Conservation (phyloP, 176 grass and related monocot genomes). For the Juncus effusus region DNA sequence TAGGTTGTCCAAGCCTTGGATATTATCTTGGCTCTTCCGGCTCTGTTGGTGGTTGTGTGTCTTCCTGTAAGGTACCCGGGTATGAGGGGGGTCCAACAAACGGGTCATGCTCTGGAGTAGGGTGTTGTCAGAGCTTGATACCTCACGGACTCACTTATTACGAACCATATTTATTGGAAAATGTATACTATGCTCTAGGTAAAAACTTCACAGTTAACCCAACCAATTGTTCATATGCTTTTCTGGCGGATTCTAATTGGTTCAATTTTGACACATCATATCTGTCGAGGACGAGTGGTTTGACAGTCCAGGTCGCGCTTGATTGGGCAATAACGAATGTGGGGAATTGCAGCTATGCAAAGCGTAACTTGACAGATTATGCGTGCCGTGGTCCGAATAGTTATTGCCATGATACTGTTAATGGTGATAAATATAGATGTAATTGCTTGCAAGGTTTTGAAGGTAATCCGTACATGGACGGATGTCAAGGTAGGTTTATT, state of each 20-base stretch:
- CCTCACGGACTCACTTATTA: background rate
- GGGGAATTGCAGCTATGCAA: slow-evolving; percentile 28
- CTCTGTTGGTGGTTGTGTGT: slow-evolving; percentile 37
- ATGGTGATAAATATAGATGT: slow-evolving; percentile 46
- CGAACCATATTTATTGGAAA: background rate
- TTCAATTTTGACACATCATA: slow-evolving; percentile 28
- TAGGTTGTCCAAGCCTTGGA: slow-evolving; percentile 37
- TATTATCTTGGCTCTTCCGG: background rate
- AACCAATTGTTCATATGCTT: slow-evolving; percentile 39
- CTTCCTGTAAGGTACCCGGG: slow-evolving; percentile 30
- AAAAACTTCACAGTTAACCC: background rate
- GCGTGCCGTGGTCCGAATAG: slow-evolving; percentile 31
- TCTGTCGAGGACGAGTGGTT: slow-evolving; percentile 27
- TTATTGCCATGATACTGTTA: slow-evolving; percentile 11
- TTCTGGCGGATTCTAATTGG: slow-evolving; percentile 27
- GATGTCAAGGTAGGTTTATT: slow-evolving; percentile 45
- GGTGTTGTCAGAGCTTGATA: slow-evolving; percentile 46
- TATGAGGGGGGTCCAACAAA: background rate
- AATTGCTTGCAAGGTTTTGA: slow-evolving; percentile 37
- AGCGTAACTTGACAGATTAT: slow-evolving; percentile 24
- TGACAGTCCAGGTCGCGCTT: slow-evolving; percentile 35
- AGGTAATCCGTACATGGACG: slow-evolving; percentile 55
- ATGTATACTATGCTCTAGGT: too few relatives aligned
- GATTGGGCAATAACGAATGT: slow-evolving; percentile 49
- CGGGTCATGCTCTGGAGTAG: slow-evolving; percentile 35